Base-by-base conservation (phyloP, 1,284 basidiomycete species). In the Ceratobasidium sp. region DNA sequence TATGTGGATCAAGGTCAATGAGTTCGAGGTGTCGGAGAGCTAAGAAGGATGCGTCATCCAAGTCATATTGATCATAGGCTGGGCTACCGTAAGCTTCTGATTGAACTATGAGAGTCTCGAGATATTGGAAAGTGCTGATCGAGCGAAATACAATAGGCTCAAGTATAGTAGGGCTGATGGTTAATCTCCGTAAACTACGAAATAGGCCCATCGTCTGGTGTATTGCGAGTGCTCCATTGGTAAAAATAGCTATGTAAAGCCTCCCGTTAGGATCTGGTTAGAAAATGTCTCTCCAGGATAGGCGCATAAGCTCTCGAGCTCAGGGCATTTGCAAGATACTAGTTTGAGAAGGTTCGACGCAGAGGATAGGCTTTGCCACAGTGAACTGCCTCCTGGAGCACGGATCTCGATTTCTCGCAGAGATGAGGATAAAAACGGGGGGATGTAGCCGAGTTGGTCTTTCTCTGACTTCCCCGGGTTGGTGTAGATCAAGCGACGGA, bases 21-120 rank as follows among this genome's bases (percentile, higher is more conserved):
- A 67, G 64, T 28, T 67, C 64, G 42, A 67, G 44, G 9, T 26
- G 42, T 26, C 64, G 42, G 3, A 67, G 64, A 49, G 64, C 64
- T 0, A 44, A 44, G 23, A 67, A 67, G 20, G 64, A 67, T 7
- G 44, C 42, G 6, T 67, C 44, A n/a, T 44, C 12, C 26, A 67
- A 49, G 1, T 49, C n/a, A 49, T 28, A 49, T 26, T 46, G n/a
- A 26, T 23, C 33, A 44, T 67, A 49, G 26, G 51, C 23, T 49
- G 44, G 64, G 15, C 64, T 44, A 2, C 13, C 46, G 51, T 44
- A 26, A 15, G 4, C 64, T 46, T 20, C 26, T 12, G 64, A 67
- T 49, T 49, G 39, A 26, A 67, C 5, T 4, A 13, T 15, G 7
- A 67, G 26, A 3, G 44, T 46, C 13, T 67, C 64, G 3, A 68